Evolutionary conservation across 2,329 filamentous ascomycete species (phyloP).

Genomic region (Clarireedia hainanense): DNA sequence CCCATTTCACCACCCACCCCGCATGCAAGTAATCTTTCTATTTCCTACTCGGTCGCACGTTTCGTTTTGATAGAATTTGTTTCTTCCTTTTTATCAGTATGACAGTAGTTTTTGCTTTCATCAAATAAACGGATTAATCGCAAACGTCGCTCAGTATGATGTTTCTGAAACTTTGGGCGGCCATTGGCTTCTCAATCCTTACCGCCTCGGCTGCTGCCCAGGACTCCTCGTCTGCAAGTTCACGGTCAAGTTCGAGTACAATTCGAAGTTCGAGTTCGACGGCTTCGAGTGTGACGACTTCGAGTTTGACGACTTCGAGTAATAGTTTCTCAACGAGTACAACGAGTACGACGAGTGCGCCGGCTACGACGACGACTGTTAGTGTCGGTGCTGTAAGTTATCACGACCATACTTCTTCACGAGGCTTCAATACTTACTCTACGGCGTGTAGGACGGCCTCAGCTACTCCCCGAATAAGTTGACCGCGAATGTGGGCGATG

Average conservation of each 20-base stretch:
- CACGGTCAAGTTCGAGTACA: neutral
- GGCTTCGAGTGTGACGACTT: neutral
- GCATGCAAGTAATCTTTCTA: conserved; percentile 5
- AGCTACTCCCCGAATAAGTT: conserved; percentile 32
- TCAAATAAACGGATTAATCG: neutral
- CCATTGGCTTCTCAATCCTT: conserved; percentile 1
- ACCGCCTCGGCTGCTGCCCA: neutral
- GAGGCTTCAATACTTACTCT: conserved; percentile 5
- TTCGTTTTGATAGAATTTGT: neutral
- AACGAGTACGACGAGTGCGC: conserved; percentile 1
- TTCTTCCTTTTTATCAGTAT: neutral
- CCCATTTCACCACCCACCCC: neutral
- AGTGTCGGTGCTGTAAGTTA: conserved; percentile 28
- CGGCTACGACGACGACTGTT: conserved; percentile 23
- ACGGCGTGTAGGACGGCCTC: conserved; percentile 15
- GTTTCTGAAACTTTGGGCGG: neutral
- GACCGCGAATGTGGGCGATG: conserved; percentile 38
- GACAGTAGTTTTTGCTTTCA: neutral
- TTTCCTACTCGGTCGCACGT: neutral
- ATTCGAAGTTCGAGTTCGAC: neutral
- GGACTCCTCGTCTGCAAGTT: neutral
- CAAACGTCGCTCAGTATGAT: neutral
- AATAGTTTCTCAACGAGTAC: neutral
- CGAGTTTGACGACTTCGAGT: neutral
- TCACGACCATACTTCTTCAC: neutral